Evolutionary conservation across 2,329 filamentous ascomycete species (phyloP).

Genomic region (Colletotrichum karsti): DNA sequence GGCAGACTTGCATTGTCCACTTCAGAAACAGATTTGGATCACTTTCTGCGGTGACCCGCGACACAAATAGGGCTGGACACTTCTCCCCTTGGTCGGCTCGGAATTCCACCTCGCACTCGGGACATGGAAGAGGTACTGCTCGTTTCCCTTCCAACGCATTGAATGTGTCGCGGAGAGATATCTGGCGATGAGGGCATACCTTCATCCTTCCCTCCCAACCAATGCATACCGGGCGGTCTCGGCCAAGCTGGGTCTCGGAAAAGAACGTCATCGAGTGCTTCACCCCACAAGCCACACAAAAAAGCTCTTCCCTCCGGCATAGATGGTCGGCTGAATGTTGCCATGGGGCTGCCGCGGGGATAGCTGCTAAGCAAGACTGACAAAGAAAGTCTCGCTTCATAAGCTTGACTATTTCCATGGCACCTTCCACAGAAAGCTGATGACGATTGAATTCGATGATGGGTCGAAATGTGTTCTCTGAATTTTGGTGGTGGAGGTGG

Average conservation of each 20-base stretch:
- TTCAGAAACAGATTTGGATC: too few relatives aligned
- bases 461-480: too few relatives aligned
- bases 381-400: too few relatives aligned
- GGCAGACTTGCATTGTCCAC: background rate
- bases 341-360: too few relatives aligned
- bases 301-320: background rate
- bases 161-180: background rate
- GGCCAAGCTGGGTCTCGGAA: background rate
- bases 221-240: background rate
- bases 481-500: too few relatives aligned
- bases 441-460: too few relatives aligned
- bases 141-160: background rate
- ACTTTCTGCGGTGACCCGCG: too few relatives aligned
- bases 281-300: background rate
- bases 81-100: background rate
- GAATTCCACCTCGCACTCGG: background rate
- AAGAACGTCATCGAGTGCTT: background rate
- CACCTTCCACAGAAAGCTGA: too few relatives aligned
- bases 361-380: too few relatives aligned
- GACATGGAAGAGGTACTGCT: background rate
- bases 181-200: rapidly evolving
- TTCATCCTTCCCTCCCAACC: background rate
- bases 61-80: background rate
- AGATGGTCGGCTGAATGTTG: too few relatives aligned
- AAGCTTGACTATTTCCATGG: too few relatives aligned